Percentiles rank a stretch among this genome's conserved stretches.
Evolutionary conservation across 2,329 filamentous ascomycete genomes (phyloP).

Genomic region (Simplicillium sp.): DNA sequence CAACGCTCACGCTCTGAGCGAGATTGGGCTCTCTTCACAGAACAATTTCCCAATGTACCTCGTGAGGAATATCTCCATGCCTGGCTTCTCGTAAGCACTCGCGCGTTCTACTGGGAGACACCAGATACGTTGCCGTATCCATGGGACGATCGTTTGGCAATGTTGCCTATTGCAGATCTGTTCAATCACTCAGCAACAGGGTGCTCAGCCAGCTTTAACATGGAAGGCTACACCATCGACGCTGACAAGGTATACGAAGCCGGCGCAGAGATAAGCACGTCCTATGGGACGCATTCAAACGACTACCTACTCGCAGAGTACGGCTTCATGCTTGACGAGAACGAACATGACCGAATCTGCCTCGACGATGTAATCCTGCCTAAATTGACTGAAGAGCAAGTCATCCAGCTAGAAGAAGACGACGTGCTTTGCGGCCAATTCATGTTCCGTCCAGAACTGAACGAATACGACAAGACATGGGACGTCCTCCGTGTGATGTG

Average conservation of each 20-base stretch:
- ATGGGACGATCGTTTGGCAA: conserved; percentile 47
- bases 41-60: conserved; percentile 17
- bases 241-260: conserved; percentile 38
- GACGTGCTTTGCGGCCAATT: conserved; percentile 43
- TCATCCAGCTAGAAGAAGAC: conserved; percentile 28
- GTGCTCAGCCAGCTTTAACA: conserved; percentile 42
- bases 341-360: conserved; percentile 38
- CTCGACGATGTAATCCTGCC: conserved; percentile 39
- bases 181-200: conserved; percentile 45
- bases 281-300: conserved; percentile 62
- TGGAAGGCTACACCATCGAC: conserved; percentile 42
- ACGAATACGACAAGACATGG: no score
- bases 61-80: conserved; percentile 31
- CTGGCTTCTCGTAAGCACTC: conserved; percentile 46
- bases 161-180: conserved; percentile 59
- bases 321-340: conserved; percentile 38
- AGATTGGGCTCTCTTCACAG: conserved; percentile 27
- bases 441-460: conserved; percentile 9
- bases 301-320: conserved; percentile 67
- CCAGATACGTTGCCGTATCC: conserved; percentile 25
- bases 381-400: conserved; percentile 24
- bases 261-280: conserved; percentile 59
- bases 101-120: conserved; percentile 43
- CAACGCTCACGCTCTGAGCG: conserved; percentile 36
- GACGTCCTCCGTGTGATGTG: no score